phyloP scores from a whole-genome alignment of 1,139 yeast species.

The Tardiomyces blankii region DNA sequence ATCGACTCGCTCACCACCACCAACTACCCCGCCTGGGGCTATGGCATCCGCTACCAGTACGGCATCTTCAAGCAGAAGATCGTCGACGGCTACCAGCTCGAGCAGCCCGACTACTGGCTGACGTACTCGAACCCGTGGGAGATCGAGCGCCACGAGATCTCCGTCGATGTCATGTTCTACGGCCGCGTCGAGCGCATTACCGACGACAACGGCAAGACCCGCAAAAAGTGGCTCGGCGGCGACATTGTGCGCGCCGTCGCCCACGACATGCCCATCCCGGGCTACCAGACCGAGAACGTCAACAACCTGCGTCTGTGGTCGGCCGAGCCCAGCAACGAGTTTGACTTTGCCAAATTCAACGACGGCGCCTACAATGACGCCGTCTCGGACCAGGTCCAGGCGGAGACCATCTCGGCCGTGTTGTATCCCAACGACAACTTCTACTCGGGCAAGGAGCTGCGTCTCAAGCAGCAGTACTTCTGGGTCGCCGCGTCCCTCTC shows the following conservation, averaged over 20 bases:
- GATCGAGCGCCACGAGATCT: constrained; percentile 74
- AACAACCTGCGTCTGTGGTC: constrained; percentile 89
- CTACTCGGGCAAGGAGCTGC: constrained; percentile 80
- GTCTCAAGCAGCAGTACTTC: constrained; percentile 91
- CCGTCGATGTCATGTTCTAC: constrained; percentile 86
- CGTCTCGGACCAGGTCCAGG: constrained; percentile 73
- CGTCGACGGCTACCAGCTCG: constrained; percentile 88
- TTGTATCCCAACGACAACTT: constrained; percentile 90
- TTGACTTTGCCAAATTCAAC: constrained; percentile 86
- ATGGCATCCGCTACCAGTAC: constrained; percentile 85
- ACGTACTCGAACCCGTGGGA: constrained; percentile 89
- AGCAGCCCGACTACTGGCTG: constrained; percentile 91
- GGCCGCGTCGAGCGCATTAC: constrained; percentile 62
- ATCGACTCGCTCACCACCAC: constrained; percentile 81
- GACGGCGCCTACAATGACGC: constrained; percentile 85
- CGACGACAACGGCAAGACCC: constrained; percentile 40
- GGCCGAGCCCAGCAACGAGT: constrained; percentile 81
- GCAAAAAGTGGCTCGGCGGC: constrained; percentile 75
- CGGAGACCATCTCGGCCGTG: constrained; percentile 87
- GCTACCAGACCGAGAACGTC: constrained; percentile 72
- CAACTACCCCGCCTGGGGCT: constrained; percentile 94
- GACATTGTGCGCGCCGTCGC: constrained; percentile 85
- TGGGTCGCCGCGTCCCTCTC: constrained; percentile 95
- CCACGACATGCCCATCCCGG: constrained; percentile 92
- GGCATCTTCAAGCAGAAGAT: constrained; percentile 90